Evolutionary conservation across 1,139 yeast genomes (phyloP).

Genomic region (Geotrichum siamense): DNA sequence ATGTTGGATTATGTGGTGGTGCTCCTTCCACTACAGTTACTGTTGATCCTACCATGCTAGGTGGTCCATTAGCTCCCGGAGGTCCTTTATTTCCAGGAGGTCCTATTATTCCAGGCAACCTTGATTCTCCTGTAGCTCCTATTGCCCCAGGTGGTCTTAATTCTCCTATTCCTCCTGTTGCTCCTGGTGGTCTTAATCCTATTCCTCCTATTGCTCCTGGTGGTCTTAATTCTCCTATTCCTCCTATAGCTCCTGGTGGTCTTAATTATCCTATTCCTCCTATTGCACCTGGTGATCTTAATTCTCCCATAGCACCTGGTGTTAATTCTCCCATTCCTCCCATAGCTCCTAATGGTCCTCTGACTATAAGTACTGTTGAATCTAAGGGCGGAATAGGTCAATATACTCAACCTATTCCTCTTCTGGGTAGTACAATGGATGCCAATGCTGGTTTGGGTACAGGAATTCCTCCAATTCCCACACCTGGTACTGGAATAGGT

Average conservation of each 20-base stretch:
- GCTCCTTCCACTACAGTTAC: neutral
- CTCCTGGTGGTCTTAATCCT: constrained; percentile 9
- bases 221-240: neutral
- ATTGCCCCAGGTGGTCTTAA: constrained; percentile 3
- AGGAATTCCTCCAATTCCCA: too few species aligned
- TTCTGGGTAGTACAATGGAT: constrained; percentile 12
- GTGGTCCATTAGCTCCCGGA: neutral
- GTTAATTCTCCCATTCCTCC: constrained; percentile 2
- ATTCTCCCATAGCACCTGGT: neutral
- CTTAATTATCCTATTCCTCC: constrained; percentile 7
- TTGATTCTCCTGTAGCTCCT: constrained; percentile 5
- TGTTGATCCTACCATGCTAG: constrained; percentile 1
- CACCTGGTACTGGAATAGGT: constrained; percentile 19
- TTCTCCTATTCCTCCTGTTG: constrained; percentile 13
- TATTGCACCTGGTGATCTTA: constrained; percentile 14
- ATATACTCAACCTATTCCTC: too few species aligned
- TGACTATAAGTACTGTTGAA: neutral
- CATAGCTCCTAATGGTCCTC: constrained; percentile 4
- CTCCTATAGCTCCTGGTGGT: constrained; percentile 8
- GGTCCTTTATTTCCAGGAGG: neutral
- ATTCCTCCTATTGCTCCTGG: constrained; percentile 1
- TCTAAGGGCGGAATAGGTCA: too few species aligned
- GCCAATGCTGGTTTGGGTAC: constrained; percentile 13
- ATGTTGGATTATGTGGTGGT: constrained; percentile 1
- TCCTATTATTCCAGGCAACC: neutral